A percentile compares a stretch with the other conserved stretches of the same genome.
These are phyloP conservation scores for Bonia amplexicaulis DNA, from an alignment of 176 grass and related monocot genomes.

Conservation along the genomic window DNA sequence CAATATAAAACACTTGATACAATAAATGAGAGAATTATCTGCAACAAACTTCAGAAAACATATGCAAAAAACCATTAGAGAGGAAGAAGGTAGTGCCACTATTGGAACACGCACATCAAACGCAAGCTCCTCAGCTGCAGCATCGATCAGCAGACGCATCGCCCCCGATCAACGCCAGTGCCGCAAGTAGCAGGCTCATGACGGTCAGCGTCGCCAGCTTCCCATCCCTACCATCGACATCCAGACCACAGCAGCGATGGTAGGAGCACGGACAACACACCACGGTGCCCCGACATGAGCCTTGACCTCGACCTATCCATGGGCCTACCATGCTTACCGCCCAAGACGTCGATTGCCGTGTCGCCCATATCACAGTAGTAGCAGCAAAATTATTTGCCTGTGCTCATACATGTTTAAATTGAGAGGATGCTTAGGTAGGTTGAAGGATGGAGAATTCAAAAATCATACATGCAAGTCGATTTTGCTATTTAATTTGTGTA, in stretches of 20 bases:
- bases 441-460: no score
- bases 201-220: constrained; percentile 1
- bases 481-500: no score
- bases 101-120: constrained; percentile 96
- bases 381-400: constrained; percentile 42
- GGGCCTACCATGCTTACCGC: constrained; percentile 50
- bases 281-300: constrained; percentile 78
- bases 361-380: constrained; percentile 25
- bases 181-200: constrained; percentile 7
- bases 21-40: no score
- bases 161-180: constrained; percentile 25
- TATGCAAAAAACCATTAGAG: no score
- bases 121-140: constrained; percentile 69
- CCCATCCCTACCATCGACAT: neutral
- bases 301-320: constrained; percentile 82
- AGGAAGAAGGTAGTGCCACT: neutral
- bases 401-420: constrained; percentile 25
- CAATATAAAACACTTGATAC: no score
- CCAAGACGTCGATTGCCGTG: constrained; percentile 33
- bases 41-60: no score
- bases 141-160: constrained; percentile 82
- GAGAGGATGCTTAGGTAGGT: no score
- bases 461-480: no score
- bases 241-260: constrained; percentile 51
- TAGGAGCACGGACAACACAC: constrained; percentile 45